Evolutionary conservation across 2,329 filamentous ascomycete genomes (phyloP).

Genomic region (Davidsoniella virescens): DNA sequence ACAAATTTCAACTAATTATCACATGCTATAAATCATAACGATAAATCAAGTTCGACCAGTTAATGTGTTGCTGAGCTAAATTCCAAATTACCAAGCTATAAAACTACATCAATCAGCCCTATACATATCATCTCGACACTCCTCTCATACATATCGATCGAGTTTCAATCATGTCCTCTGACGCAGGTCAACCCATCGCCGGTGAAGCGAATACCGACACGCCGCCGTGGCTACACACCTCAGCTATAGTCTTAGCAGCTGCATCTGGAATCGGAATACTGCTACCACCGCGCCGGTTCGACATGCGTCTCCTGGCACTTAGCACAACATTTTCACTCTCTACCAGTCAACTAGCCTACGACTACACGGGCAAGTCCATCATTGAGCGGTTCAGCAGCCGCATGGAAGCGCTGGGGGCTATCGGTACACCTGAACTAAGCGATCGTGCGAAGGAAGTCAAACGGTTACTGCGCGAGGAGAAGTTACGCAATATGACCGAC

Average conservation of each 20-base stretch:
- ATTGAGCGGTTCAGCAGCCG: slow-evolving; percentile 30
- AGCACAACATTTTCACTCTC: slow-evolving; percentile 33
- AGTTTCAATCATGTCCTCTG: no score
- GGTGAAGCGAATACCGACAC: slow-evolving; percentile 13
- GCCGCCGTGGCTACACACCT: slow-evolving; percentile 28
- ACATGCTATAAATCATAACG: no score
- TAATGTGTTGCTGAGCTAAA: no score
- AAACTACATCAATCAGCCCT: no score
- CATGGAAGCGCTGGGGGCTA: slow-evolving; percentile 22
- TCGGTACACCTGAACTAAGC: slow-evolving; percentile 33
- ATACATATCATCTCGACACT: no score
- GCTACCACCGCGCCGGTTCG: slow-evolving; percentile 35
- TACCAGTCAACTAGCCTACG: slow-evolving; percentile 38
- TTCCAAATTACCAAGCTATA: no score
- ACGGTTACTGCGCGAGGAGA: slow-evolving; percentile 30
- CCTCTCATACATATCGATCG: no score
- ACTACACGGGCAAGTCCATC: slow-evolving; percentile 40
- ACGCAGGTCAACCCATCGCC: background rate
- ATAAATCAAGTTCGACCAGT: no score
- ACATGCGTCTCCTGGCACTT: slow-evolving; percentile 35
- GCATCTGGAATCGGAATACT: slow-evolving; percentile 31
- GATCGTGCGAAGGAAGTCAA: slow-evolving; percentile 36
- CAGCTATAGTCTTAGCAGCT: slow-evolving; percentile 31
- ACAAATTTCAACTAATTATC: no score
- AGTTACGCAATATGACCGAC: slow-evolving; percentile 20